A percentile compares a stretch with the other conserved stretches of the same genome.
Conservation (phyloP, 768 basidiomycete species). For the Floccularia luteovirens region DNA sequence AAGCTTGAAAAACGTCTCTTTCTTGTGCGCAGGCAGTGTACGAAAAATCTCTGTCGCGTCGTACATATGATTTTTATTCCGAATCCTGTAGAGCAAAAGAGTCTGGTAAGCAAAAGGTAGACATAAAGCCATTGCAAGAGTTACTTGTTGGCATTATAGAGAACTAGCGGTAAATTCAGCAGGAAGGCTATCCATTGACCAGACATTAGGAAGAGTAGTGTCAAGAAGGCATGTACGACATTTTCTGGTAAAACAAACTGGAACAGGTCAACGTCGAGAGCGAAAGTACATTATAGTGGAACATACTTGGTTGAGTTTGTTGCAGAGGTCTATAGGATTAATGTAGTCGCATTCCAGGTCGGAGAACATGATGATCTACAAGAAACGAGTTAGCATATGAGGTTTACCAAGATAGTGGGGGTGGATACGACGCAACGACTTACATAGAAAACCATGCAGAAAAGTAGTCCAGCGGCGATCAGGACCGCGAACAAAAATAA, state of each 20-base stretch:
- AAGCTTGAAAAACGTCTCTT: slow-evolving; percentile 92
- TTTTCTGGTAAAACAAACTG: slow-evolving; percentile 98
- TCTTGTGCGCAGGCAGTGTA: slow-evolving; percentile 89
- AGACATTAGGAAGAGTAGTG: slow-evolving; percentile 83
- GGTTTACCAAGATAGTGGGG: neutral
- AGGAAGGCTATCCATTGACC: slow-evolving; percentile 95
- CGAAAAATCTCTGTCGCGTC: slow-evolving; percentile 99
- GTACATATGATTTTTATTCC: slow-evolving; percentile 94
- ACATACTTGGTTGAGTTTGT: slow-evolving; percentile 93
- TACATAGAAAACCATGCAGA: slow-evolving; percentile 99
- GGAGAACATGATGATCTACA: slow-evolving; percentile 99
- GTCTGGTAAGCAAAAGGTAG: slow-evolving; percentile 4
- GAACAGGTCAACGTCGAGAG: neutral
- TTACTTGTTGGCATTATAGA: slow-evolving; percentile 92
- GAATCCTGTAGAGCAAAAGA: slow-evolving; percentile 49
- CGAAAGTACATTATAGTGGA: neutral
- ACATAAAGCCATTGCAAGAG: slow-evolving; percentile 26
- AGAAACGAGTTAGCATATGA: neutral
- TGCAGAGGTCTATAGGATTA: slow-evolving; percentile 99
- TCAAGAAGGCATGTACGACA: slow-evolving; percentile 87
- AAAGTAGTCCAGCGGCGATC: slow-evolving; percentile 88
- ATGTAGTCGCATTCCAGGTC: slow-evolving; percentile 99
- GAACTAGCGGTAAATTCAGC: slow-evolving; percentile 82
- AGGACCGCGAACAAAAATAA: slow-evolving; percentile 95
- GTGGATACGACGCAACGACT: too few relatives aligned